Conservation (phyloP, 441 rosid genomes). For the Biscutella auriculata region DNA sequence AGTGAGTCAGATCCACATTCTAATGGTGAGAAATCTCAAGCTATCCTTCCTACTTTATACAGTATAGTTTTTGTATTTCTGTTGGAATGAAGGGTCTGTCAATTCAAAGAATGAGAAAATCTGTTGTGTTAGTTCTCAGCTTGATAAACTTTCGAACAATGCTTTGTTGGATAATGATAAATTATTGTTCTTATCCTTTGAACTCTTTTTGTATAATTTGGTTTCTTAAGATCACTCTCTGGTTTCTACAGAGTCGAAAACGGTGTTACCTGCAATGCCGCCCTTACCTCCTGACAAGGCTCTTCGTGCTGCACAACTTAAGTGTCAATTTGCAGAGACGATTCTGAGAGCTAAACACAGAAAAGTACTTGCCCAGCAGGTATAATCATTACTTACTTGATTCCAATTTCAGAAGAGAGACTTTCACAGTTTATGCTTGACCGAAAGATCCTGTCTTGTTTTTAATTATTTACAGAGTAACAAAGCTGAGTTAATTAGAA, state of each 20-base stretch:
- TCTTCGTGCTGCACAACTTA: constrained; percentile 67
- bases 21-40: constrained; percentile 45
- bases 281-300: constrained; percentile 64
- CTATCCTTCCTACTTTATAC: background rate
- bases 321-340: constrained; percentile 69
- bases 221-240: background rate
- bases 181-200: constrained; percentile 6
- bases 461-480: constrained; percentile 32
- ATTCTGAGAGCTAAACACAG: constrained; percentile 62
- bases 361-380: constrained; percentile 36
- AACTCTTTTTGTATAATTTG: background rate
- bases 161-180: constrained; percentile 33
- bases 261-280: constrained; percentile 28
- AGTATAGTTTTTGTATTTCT: constrained; percentile 2
- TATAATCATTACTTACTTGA: constrained; percentile 23
- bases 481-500: constrained; percentile 49
- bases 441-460: background rate
- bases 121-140: constrained; percentile 36
- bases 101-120: constrained; percentile 51
- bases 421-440: background rate
- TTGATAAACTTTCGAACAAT: constrained; percentile 24
- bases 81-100: constrained; percentile 42
- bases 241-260: constrained; percentile 34
- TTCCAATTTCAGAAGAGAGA: background rate
- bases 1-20: constrained; percentile 57